Conservation (phyloP, 1,139 yeast genomes). For the Wickerhamiella infanticola region DNA sequence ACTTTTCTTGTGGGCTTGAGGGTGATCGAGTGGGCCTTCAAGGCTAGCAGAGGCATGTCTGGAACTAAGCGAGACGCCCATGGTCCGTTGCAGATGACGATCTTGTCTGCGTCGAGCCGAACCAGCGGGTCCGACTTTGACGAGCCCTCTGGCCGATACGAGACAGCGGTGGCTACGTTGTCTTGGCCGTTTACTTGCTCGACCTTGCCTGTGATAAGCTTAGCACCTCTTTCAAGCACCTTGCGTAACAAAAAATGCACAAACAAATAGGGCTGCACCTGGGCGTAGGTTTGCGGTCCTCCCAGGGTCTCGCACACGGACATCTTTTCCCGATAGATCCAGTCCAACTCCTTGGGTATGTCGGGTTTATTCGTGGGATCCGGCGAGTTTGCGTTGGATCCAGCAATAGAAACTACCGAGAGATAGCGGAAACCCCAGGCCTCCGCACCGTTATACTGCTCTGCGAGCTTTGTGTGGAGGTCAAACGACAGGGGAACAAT, state of each 20-base stretch:
- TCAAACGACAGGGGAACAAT: slow-evolving; percentile 79
- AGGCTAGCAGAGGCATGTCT: slow-evolving; percentile 82
- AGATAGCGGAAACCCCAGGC: slow-evolving; percentile 91
- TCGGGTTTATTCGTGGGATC: slow-evolving; percentile 6
- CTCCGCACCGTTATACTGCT: slow-evolving; percentile 58
- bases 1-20: slow-evolving; percentile 59
- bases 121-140: not conserved
- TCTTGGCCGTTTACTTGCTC: slow-evolving; percentile 32
- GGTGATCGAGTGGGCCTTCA: slow-evolving; percentile 90
- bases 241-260: slow-evolving; percentile 66
- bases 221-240: slow-evolving; percentile 74
- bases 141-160: slow-evolving; percentile 7
- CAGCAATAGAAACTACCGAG: slow-evolving; percentile 77
- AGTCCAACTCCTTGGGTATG: slow-evolving; percentile 61
- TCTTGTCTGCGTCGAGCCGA: slow-evolving; percentile 48
- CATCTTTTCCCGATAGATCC: slow-evolving; percentile 60
- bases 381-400: slow-evolving; percentile 34
- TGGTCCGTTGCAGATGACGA: slow-evolving; percentile 83
- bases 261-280: slow-evolving; percentile 89
- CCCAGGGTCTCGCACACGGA: slow-evolving; percentile 71
- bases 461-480: slow-evolving; percentile 70
- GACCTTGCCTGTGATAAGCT: slow-evolving; percentile 71
- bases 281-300: slow-evolving; percentile 81
- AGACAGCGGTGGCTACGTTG: slow-evolving; percentile 17
- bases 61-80: slow-evolving; percentile 89